Percentiles rank a stretch among this genome's conserved stretches.
Conservation (phyloP, 2,329 filamentous ascomycete species). For the Exophiala xenobiotica region DNA sequence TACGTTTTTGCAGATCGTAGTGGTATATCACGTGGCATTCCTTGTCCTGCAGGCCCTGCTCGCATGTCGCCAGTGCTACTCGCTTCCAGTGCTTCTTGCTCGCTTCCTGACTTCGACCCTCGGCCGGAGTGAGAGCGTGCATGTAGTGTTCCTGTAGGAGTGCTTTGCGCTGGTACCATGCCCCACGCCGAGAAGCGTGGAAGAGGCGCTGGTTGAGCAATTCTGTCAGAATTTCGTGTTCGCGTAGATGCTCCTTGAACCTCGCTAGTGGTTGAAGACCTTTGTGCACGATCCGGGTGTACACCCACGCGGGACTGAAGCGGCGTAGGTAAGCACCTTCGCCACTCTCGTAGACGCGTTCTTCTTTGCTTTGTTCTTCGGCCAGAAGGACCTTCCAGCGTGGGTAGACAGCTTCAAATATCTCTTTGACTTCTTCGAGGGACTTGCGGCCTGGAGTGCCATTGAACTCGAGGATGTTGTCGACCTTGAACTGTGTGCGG, state of each 20-base stretch:
- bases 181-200: conserved; percentile 77
- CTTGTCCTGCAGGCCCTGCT: conserved; percentile 79
- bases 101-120: conserved; percentile 52
- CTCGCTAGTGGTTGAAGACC: conserved; percentile 74
- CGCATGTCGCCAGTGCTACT: conserved; percentile 75
- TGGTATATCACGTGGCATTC: conserved; percentile 91
- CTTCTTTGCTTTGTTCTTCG: conserved; percentile 77
- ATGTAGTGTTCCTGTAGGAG: conserved; percentile 95
- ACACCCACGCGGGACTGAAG: conserved; percentile 88
- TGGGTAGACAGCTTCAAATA: conserved; percentile 72
- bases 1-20: conserved; percentile 88
- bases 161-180: conserved; percentile 95
- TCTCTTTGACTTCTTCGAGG: conserved; percentile 65
- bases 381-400: conserved; percentile 73
- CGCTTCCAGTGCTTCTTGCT: conserved; percentile 83
- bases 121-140: conserved; percentile 57
- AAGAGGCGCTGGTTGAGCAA: conserved; percentile 80
- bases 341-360: conserved; percentile 71
- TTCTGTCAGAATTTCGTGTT: conserved; percentile 71
- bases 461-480: conserved; percentile 77
- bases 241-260: conserved; percentile 74
- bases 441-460: conserved; percentile 66
- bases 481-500: conserved; percentile 75
- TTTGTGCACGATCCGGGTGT: conserved; percentile 91
- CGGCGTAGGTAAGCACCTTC: conserved; percentile 87